phyloP scores from a whole-genome alignment of 2,329 filamentous ascomycete genomes.

The Cercospora sp. region DNA sequence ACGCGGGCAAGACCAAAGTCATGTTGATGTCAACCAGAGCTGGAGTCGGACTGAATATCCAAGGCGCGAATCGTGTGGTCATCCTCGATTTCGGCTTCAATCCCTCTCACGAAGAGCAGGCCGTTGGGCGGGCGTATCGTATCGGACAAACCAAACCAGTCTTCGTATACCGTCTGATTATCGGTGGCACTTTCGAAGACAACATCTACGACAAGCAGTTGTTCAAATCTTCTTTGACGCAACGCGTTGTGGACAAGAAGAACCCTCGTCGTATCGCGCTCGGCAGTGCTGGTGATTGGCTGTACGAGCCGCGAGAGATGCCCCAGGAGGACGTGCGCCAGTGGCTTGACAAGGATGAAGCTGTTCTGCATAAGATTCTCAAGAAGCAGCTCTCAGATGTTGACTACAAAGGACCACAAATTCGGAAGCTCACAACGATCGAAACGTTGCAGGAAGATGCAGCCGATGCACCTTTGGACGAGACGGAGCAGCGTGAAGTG shows the following conservation, averaged over 20 bases:
- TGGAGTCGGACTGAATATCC: slow-evolving; percentile 80
- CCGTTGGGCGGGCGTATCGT: slow-evolving; percentile 81
- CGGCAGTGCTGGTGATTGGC: slow-evolving; percentile 54
- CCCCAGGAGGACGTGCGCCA: slow-evolving; percentile 50
- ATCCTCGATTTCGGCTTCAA: slow-evolving; percentile 84
- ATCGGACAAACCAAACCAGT: slow-evolving; percentile 79
- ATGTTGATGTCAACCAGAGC: slow-evolving; percentile 82
- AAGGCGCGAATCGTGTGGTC: slow-evolving; percentile 79
- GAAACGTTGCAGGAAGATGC: slow-evolving; percentile 40
- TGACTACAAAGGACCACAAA: slow-evolving; percentile 36
- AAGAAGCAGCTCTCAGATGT: slow-evolving; percentile 65
- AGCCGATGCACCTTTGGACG: slow-evolving; percentile 36
- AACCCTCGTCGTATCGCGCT: slow-evolving; percentile 69
- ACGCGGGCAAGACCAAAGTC: slow-evolving; percentile 56
- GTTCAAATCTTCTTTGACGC: slow-evolving; percentile 80
- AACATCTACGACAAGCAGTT: slow-evolving; percentile 70
- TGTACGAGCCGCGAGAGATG: slow-evolving; percentile 60
- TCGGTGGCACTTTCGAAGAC: slow-evolving; percentile 78
- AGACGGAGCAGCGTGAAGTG: slow-evolving; percentile 36
- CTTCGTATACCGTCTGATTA: slow-evolving; percentile 79
- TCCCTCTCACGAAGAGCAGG: slow-evolving; percentile 80
- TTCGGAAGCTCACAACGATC: slow-evolving; percentile 38
- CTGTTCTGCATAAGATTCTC: slow-evolving; percentile 64
- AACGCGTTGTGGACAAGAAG: slow-evolving; percentile 80
- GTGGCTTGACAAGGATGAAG: slow-evolving; percentile 60